Conservation (phyloP, 1,284 basidiomycete genomes). For the Porogramme epimiltina region DNA sequence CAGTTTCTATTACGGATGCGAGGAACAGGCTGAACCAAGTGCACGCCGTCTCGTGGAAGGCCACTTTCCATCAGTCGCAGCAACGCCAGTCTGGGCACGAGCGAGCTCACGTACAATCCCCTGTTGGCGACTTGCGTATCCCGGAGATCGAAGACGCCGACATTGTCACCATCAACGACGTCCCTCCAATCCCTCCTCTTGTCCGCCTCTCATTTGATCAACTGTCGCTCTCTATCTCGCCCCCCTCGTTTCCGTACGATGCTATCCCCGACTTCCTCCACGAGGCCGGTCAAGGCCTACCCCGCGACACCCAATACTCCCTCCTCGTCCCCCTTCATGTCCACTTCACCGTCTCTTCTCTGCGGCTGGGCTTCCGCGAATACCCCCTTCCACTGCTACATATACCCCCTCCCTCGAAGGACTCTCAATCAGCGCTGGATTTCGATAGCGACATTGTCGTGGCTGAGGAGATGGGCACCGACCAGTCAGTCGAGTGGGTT, state of each 20-base stretch:
- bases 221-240: constrained; percentile 59
- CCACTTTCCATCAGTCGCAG: constrained; percentile 23
- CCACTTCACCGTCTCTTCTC: constrained; percentile 65
- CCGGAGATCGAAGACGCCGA: constrained; percentile 22
- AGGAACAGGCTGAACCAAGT: constrained; percentile 71
- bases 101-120: constrained; percentile 13
- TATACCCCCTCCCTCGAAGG: constrained; percentile 49
- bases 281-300: constrained; percentile 72
- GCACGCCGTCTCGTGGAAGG: constrained; percentile 80
- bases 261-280: constrained; percentile 71
- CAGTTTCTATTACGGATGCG: constrained; percentile 75
- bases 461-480: constrained; percentile 85
- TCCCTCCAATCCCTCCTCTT: constrained; percentile 65
- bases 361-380: constrained; percentile 77
- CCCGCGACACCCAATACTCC: constrained; percentile 73
- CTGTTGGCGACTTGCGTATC: constrained; percentile 13
- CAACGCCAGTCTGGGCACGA: constrained; percentile 21
- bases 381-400: constrained; percentile 74
- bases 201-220: constrained; percentile 70
- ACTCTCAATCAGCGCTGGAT: constrained; percentile 50
- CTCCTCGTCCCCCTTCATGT: constrained; percentile 87
- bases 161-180: constrained; percentile 37
- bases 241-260: constrained; percentile 64
- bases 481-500: constrained; percentile 74
- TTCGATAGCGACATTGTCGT: constrained; percentile 86